Base-by-base conservation (phyloP, 2,329 filamentous ascomycete species). In the Phialophora verrucosa region DNA sequence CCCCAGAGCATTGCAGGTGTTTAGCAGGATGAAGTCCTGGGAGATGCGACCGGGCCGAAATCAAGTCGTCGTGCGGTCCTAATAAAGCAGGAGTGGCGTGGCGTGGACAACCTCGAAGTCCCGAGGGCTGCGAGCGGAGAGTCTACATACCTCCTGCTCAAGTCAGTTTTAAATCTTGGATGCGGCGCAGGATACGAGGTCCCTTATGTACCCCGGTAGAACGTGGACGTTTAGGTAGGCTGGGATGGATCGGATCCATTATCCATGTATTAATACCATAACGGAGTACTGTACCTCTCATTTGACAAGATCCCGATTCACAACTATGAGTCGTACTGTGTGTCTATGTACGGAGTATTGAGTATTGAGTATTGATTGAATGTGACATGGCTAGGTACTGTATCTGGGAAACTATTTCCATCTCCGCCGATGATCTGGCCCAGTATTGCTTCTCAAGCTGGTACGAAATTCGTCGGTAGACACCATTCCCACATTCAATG, bases 1-100 rank as follows among this genome's bases (percentile, higher is more conserved):
- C 66, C 62, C 66, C 29, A 12, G 51, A 63, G 60, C 64, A 66
- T 66, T 68, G 63, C 66, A 61, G 66, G 62, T 65, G 59, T 65
- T 38, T 55, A 59, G 54, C 20, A 35, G 31, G 20, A 10, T 17
- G 17, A 17, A 59, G 38, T 7, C 17, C 35, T 17, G 11, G n/a
- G 23, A 31, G 29, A 11, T 58, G 20, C 29, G 32, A 27, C 7
- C 4, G 11, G n/a, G 12, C 20, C 12, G 20, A 58, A 25, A 47
- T 38, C 23, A 47, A 14, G 10, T 38, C 27, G 31, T 25, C 55
- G 17, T 12, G 5, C n/a, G n/a, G 11, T 10, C 4, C 6, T 6
- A 5, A 7, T 8, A 20, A 55, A 8, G 53, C 10, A 32, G 5
- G 27, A 55, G 27, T 31, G 17, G 27, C 5, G 12, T 8, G 38